Percentiles rank a stretch among this genome's conserved stretches.
Conservation (phyloP, 805 yeast genomes). For the Wickerhamiella cacticola region DNA sequence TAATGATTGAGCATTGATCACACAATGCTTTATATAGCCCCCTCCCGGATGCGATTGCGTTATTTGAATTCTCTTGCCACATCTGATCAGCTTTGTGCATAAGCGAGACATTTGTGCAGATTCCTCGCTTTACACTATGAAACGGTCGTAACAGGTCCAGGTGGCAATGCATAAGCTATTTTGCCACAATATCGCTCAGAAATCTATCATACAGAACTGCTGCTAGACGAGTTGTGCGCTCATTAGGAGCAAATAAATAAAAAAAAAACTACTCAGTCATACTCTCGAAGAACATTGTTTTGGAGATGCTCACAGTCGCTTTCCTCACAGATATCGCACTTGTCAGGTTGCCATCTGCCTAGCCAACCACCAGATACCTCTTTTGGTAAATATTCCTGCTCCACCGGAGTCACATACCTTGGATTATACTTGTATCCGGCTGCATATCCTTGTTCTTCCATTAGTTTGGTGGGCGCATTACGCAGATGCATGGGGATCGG, state of each 20-base stretch:
- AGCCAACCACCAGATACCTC: conserved; percentile 25
- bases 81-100: not conserved
- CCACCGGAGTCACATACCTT: conserved; percentile 58
- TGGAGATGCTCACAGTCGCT: conserved; percentile 1
- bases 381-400: conserved; percentile 58
- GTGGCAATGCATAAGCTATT: not conserved
- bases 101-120: not conserved
- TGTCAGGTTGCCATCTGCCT: conserved; percentile 7
- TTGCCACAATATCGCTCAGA: too few relatives aligned
- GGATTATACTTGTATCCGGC: conserved; percentile 86
- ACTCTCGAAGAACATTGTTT: not conserved
- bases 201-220: too few relatives aligned
- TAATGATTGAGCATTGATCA: not conserved
- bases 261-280: too few relatives aligned
- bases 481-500: conserved; percentile 61
- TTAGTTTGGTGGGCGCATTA: conserved; percentile 86
- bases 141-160: not conserved
- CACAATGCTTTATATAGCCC: too few relatives aligned
- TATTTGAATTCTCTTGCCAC: too few relatives aligned
- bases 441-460: conserved; percentile 81
- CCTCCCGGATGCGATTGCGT: too few relatives aligned
- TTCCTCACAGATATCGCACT: conserved; percentile 5
- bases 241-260: too few relatives aligned
- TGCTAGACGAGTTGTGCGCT: too few relatives aligned
- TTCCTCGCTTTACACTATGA: not conserved